Evolutionary conservation across 2,329 filamentous ascomycete species (phyloP).

Genomic region (Aspergillus versicolor): DNA sequence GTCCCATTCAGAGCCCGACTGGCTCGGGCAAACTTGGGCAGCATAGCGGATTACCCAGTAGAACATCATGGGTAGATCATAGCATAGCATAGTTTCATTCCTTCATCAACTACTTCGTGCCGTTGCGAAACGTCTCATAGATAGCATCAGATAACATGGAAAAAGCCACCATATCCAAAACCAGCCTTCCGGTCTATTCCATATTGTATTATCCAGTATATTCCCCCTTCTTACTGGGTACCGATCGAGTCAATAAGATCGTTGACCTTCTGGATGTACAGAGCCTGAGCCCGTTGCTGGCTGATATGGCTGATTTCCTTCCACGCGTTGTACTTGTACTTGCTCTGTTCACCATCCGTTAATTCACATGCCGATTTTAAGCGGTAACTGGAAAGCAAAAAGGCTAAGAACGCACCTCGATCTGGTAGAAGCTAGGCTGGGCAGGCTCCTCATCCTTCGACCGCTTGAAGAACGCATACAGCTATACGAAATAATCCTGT

Average conservation of each 20-base stretch:
- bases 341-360: conserved; percentile 55
- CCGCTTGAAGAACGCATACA: conserved; percentile 24
- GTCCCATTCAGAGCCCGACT: conserved; percentile 58
- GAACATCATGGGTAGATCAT: neutral
- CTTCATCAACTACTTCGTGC: neutral
- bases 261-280: conserved; percentile 73
- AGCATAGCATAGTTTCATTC: conserved; percentile 5
- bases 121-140: neutral
- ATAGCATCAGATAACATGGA: neutral
- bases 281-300: conserved; percentile 67
- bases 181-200: neutral
- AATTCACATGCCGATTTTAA: neutral
- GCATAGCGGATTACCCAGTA: neutral
- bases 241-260: conserved; percentile 69
- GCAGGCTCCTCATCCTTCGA: conserved; percentile 13
- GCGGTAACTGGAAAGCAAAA: neutral
- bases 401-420: conserved; percentile 17
- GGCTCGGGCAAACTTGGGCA: conserved; percentile 49
- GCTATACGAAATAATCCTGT: conserved; percentile 3
- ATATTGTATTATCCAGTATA: neutral
- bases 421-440: conserved; percentile 17
- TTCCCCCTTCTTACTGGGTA: conserved; percentile 16
- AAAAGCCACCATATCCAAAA: conserved; percentile 6
- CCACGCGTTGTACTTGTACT: conserved; percentile 80
- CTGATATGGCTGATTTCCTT: conserved; percentile 65